Evolutionary conservation across 2,329 filamentous ascomycete genomes (phyloP), one percentile per base, ranked within the genome.

Genomic region (Exophiala lecanii-corni): DNA sequence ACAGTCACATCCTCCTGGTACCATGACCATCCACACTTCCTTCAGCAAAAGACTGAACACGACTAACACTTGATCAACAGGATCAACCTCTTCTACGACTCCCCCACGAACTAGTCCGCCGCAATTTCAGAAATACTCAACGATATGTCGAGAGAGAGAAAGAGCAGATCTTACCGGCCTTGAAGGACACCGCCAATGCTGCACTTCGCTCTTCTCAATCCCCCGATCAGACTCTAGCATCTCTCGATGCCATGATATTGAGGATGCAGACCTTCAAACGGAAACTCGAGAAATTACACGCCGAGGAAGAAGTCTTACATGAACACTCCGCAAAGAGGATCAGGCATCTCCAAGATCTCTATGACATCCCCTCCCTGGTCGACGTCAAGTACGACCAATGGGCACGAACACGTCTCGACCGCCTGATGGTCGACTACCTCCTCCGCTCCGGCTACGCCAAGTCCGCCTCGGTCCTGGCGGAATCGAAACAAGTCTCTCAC

Each of bases 311-410:
- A 43, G 73, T 75, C 12, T 74, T 96, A 10, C 86, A 94, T 59
- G 73, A 74, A 5, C 84, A 94, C 57, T 79, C 86, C 20, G 78
- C 80, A 40, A 84, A 86, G 50, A 79, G 92, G 21, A 81, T 94
- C 45, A 71, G 77, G 18, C 89, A 98, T 66, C 72, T 98, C 23
- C 78, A 86, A 54, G 81, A 89, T 55, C 73, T 98, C 3, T 87
- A 92, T 63, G 67, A 76, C 33, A 86, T 97, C 57, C 78, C 84
- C 44, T 86, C 80, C 48, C 73, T 96, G 49, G 85, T 88, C 39
- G 92, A 98, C 62, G 88, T 94, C 55, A 88, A 88, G 60, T 98
- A 97, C 67, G 91, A 97, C 60, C 73, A 78, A 44, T 98, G 92
- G 92, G 87, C 84, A 48, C 79, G 86, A 41, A 79, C 79, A 28